Evolutionary conservation across 2,329 filamentous ascomycete species (phyloP), one percentile per base, ranked within the genome.

Genomic region (Blastomyces parvus): DNA sequence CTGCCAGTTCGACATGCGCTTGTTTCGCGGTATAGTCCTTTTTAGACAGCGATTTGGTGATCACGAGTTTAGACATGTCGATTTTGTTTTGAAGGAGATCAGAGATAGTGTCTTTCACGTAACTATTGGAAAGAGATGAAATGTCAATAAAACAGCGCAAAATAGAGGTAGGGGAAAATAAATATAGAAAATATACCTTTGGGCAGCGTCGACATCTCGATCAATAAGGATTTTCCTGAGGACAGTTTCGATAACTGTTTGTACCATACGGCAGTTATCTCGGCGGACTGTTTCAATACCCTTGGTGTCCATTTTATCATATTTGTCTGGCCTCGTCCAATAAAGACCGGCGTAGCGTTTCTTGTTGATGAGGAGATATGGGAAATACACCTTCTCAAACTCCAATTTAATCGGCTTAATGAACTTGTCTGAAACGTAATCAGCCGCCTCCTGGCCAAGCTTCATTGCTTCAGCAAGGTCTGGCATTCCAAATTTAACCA

Each of bases 261-360:
- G 93, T 19, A 97, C 94, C 64, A 99, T 80, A 61, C 94, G 82
- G 74, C 94, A 99, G 74, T 99, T 99, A 76, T 99, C 94, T 82
- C 94, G 84, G 69, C 94, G 88, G 57, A 99, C 95, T 3, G 94
- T 99, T 78, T 99, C 94, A 68, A 99, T 97, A 82, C 94, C 94
- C 76, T 99, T 99, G 65, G 91, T 97, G 77, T 99, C 94, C 95
- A 99, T 99, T 82, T 97, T 99, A 83, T 99, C 95, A 75, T 89
- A 94, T 77, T 96, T 97, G 52, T 93, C 85, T 0, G 93, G 86
- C 68, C 89, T 94, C 5, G 94, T 99, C 92, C 92, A 99, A 79
- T 91, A 97, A 40, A 99, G 78, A n/a, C 94, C 94, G 9, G 94
- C 94, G 72, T 99, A 99, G 67, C 94, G 89, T 81, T 99, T 99